phyloP scores from a whole-genome alignment of 305 asterid genomes.

The Caryopteris hybrid region DNA sequence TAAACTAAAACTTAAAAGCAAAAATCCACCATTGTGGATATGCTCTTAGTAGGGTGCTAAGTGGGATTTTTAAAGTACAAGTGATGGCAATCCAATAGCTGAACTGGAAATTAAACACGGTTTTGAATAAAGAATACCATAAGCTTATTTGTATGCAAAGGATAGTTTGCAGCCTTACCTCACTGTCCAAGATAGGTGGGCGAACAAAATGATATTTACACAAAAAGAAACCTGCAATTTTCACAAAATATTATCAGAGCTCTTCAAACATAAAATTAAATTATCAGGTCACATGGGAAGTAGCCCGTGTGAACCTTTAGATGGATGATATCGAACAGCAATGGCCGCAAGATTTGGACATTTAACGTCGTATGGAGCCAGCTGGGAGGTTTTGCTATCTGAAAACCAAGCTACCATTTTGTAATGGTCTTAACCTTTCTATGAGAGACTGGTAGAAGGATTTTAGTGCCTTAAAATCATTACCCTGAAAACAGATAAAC shows the following conservation, averaged over 20 bases:
- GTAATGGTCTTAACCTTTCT: slow-evolving; percentile 76
- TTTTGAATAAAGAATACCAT: neutral
- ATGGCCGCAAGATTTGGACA: slow-evolving; percentile 26
- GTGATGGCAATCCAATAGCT: neutral
- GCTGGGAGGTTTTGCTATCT: slow-evolving; percentile 46
- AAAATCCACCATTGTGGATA: no score
- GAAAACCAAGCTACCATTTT: slow-evolving; percentile 79
- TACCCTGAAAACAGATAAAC: slow-evolving; percentile 43
- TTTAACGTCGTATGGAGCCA: slow-evolving; percentile 10
- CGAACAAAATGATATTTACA: slow-evolving; percentile 62
- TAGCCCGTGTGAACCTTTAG: slow-evolving; percentile 32
- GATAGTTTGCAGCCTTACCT: slow-evolving; percentile 32
- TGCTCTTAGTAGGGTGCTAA: neutral
- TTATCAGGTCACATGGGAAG: slow-evolving; percentile 1
- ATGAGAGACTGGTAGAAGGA: slow-evolving; percentile 76
- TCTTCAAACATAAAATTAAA: neutral
- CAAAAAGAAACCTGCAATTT: slow-evolving; percentile 44
- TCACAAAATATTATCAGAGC: neutral
- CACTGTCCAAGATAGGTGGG: slow-evolving; percentile 33
- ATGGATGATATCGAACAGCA: slow-evolving; percentile 22
- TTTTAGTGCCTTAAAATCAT: slow-evolving; percentile 68
- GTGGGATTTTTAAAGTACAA: neutral
- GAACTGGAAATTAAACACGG: neutral
- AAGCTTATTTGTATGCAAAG: neutral
- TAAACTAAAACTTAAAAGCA: no score